Evolutionary conservation across 805 yeast species (phyloP).

Genomic region (Spathaspora passalidarum): DNA sequence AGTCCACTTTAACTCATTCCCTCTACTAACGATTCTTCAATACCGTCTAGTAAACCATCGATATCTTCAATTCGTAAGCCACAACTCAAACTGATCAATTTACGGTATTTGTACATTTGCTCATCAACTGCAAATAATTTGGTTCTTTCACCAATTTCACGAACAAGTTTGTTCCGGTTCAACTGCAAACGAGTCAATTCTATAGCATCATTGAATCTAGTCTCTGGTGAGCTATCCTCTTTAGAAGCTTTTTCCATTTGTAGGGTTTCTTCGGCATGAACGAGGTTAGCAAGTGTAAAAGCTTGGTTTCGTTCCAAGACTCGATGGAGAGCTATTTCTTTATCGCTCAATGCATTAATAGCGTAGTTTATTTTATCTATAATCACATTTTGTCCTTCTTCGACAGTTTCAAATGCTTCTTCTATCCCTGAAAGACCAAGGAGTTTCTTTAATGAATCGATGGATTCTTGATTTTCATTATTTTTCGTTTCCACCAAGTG

Average conservation of each 20-base stretch:
- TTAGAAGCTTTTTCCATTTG: conserved; percentile 13
- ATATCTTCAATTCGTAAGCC: conserved; percentile 78
- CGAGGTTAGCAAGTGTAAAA: conserved; percentile 40
- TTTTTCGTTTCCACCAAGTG: conserved; percentile 54
- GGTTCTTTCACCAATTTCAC: conserved; percentile 48
- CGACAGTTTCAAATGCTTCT: conserved; percentile 16
- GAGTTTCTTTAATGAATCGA: conserved; percentile 23
- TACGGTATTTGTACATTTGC: conserved; percentile 72
- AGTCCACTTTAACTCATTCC: conserved; percentile 9
- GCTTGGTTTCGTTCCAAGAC: conserved; percentile 42
- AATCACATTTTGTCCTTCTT: conserved; percentile 24
- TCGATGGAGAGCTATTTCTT: conserved; percentile 22
- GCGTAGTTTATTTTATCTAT: conserved; percentile 6
- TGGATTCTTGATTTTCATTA: conserved; percentile 36
- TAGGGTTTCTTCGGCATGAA: conserved; percentile 37
- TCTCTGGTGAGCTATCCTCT: conserved; percentile 12
- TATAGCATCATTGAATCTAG: conserved; percentile 18
- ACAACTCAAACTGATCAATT: conserved; percentile 71
- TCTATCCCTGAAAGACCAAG: conserved; percentile 28
- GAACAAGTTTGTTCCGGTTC: conserved; percentile 40
- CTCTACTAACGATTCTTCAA: conserved; percentile 42
- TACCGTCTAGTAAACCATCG: conserved; percentile 77
- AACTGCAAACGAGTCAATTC: conserved; percentile 52
- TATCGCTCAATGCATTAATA: conserved; percentile 3
- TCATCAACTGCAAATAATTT: conserved; percentile 44